These are phyloP conservation scores for Solanum arcanum DNA, from an alignment of 257 asterid genomes.

Conservation along the genomic window DNA sequence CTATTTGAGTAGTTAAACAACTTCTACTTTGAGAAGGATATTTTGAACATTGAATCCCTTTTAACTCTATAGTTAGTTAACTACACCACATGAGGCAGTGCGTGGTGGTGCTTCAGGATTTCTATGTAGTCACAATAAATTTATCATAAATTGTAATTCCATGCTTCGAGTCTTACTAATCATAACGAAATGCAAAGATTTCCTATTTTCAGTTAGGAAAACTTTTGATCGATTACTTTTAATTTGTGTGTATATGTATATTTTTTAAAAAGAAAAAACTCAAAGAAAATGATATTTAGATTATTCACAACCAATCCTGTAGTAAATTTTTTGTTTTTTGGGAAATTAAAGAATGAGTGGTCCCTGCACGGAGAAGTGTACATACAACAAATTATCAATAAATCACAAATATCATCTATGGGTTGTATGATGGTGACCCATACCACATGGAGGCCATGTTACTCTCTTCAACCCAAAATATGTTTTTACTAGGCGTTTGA, in stretches of 20 bases:
- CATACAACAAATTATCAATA: background rate
- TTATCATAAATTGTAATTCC: fast-evolving
- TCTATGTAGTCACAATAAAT: background rate
- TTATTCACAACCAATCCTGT: background rate
- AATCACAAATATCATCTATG: background rate
- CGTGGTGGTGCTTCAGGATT: background rate
- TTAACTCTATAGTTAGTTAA: background rate
- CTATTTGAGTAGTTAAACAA: no score
- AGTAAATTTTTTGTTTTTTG: background rate
- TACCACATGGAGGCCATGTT: constrained; percentile 81
- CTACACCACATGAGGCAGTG: no score
- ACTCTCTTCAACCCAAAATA: constrained; percentile 25
- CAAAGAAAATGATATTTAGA: background rate
- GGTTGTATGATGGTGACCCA: constrained; percentile 29
- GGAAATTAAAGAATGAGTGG: background rate
- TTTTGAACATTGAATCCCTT: background rate
- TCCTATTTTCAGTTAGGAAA: background rate
- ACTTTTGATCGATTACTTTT: background rate
- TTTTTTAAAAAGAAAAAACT: background rate
- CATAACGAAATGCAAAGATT: background rate
- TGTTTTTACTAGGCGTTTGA: background rate
- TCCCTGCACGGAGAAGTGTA: no score
- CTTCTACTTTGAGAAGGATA: background rate
- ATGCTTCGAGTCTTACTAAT: background rate
- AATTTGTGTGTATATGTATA: background rate